phyloP scores from a whole-genome alignment of 202 grass and related monocot species.

The Schoenoplectus tabernaemontani region DNA sequence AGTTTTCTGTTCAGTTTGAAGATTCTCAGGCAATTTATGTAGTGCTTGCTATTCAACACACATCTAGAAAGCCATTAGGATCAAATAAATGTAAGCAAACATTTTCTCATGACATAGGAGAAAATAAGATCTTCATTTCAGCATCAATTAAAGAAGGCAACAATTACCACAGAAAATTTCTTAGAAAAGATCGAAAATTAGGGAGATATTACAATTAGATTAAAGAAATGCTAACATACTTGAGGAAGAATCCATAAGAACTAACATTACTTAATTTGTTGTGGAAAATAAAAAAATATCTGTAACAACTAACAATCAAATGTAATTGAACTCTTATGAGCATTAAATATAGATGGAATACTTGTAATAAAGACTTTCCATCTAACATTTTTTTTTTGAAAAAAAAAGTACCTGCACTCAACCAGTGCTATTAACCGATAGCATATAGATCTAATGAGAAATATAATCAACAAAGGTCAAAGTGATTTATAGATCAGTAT shows the following conservation, averaged over 20 bases:
- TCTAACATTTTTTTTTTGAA: too few relatives aligned
- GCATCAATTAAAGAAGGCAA: not conserved
- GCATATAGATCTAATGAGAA: not conserved
- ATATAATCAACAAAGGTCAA: not conserved
- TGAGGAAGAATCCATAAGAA: not conserved
- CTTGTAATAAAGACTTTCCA: not conserved
- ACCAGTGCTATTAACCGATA: not conserved
- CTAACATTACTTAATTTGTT: not conserved
- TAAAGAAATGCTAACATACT: not conserved
- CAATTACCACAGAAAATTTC: not conserved
- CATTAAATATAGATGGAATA: not conserved
- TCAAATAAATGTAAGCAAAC: not conserved
- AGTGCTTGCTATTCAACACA: not conserved
- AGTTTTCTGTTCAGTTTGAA: not conserved
- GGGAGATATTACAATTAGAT: not conserved
- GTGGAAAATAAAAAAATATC: too few relatives aligned
- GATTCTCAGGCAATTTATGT: not conserved
- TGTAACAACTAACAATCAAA: too few relatives aligned
- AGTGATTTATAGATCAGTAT: not conserved
- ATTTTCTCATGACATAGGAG: not conserved
- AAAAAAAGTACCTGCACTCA: too few relatives aligned
- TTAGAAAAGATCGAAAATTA: not conserved
- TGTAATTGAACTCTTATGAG: not conserved
- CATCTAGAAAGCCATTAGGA: not conserved
- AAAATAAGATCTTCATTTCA: not conserved